A percentile compares a stretch with the other conserved stretches of the same genome.
Conservation (phyloP, 805 yeast genomes). For the Blastobotrys americana region DNA sequence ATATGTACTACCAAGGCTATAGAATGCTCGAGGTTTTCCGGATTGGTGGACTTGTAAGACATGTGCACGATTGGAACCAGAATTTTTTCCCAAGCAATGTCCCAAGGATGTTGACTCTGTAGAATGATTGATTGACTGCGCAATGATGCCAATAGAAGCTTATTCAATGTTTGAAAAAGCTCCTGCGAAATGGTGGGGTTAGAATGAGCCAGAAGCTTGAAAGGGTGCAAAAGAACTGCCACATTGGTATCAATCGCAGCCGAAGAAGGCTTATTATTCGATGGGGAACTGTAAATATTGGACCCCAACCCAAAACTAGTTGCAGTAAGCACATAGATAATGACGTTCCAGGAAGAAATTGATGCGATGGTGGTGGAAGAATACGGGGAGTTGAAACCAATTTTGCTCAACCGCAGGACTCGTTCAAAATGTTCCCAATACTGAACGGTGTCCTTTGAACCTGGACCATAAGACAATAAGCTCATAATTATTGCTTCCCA, state of each 20-base stretch:
- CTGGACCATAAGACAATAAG: constrained; percentile 12
- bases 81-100: not conserved
- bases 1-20: constrained; percentile 1
- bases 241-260: constrained; percentile 4
- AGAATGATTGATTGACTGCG: not conserved
- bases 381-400: constrained; percentile 12
- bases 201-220: constrained; percentile 9
- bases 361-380: constrained; percentile 13
- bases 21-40: not conserved
- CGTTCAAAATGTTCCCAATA: constrained; percentile 13
- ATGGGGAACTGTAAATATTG: constrained; percentile 10
- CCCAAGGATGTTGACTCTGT: not conserved
- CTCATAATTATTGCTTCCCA: constrained; percentile 14
- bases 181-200: constrained; percentile 10
- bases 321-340: constrained; percentile 15
- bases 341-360: constrained; percentile 15
- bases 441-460: constrained; percentile 10
- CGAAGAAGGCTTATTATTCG: constrained; percentile 3
- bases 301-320: constrained; percentile 3
- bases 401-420: constrained; percentile 11
- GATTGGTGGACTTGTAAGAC: not conserved
- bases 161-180: not conserved
- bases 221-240: constrained; percentile 14
- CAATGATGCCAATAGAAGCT: not conserved
- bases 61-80: not conserved